A percentile compares a stretch with the other conserved stretches of the same genome.
phyloP scores from a whole-genome alignment of 352 stramenopile genomes.

The Pythium myriotylum region DNA sequence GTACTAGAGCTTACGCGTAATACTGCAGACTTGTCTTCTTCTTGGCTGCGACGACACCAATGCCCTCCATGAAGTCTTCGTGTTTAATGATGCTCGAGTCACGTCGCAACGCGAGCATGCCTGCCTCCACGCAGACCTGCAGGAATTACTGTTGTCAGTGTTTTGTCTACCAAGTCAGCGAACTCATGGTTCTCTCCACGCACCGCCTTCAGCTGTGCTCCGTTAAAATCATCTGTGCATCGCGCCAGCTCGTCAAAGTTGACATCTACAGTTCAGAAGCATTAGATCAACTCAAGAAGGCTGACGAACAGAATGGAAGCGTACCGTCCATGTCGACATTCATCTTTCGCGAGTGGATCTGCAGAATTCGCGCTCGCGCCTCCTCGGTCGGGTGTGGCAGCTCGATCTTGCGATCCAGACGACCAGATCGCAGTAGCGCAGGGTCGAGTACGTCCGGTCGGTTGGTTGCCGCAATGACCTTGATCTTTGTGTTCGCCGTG shows the following conservation, averaged over 20 bases:
- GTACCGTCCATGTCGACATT: conserved; percentile 91
- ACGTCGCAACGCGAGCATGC: conserved; percentile 96
- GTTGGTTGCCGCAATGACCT: conserved; percentile 95
- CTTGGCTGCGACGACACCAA: conserved; percentile 96
- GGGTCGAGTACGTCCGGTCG: too few relatives aligned
- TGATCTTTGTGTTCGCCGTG: conserved; percentile 98
- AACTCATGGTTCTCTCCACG: conserved; percentile 6
- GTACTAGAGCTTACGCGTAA: conserved; percentile 86
- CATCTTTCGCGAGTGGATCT: conserved; percentile 98
- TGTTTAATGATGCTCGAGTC: conserved; percentile 97
- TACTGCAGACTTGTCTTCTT: conserved; percentile 98
- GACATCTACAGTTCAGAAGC: conserved; percentile 61
- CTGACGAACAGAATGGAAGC: background rate
- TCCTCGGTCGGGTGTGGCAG: conserved; percentile 97
- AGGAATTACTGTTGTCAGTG: background rate
- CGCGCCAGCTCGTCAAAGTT: conserved; percentile 98
- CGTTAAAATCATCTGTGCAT: conserved; percentile 99
- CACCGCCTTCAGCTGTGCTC: conserved; percentile 97
- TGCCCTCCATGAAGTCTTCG: conserved; percentile 99
- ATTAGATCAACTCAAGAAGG: conserved; percentile 8
- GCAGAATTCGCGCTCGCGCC: conserved; percentile 94
- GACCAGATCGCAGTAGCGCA: too few relatives aligned
- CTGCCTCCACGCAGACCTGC: conserved; percentile 96
- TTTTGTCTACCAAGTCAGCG: background rate
- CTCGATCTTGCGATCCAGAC: conserved; percentile 56